Evolutionary conservation across 495 filamentous ascomycete species (phyloP).

Genomic region (Chaetomium cochliodes): DNA sequence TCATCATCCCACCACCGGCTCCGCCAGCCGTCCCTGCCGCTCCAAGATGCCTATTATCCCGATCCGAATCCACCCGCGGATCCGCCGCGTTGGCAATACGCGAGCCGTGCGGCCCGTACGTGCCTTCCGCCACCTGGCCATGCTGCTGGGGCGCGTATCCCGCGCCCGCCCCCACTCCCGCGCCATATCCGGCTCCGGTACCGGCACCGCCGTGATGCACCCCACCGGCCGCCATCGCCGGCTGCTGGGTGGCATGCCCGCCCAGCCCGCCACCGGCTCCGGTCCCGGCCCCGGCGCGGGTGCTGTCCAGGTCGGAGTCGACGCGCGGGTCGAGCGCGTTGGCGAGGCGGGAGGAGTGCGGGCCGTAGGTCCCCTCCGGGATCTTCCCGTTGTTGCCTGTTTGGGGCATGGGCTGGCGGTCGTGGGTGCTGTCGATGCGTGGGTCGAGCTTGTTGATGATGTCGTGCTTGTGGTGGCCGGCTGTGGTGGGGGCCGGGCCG

Average conservation of each 20-base stretch:
- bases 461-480: slow-evolving; percentile 56
- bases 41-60: slow-evolving; percentile 22
- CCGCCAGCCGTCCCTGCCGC: background rate
- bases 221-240: slow-evolving; percentile 30
- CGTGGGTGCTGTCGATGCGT: slow-evolving; percentile 53
- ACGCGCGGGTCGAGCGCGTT: slow-evolving; percentile 37
- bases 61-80: slow-evolving; percentile 40
- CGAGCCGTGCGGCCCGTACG: slow-evolving; percentile 39
- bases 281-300: slow-evolving; percentile 2
- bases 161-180: too few species aligned
- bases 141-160: background rate
- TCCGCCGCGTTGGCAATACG: slow-evolving; percentile 47
- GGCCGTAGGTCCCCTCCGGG: slow-evolving; percentile 44
- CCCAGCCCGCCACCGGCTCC: slow-evolving; percentile 6
- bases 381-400: slow-evolving; percentile 14
- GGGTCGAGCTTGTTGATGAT: slow-evolving; percentile 68
- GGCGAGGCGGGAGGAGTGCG: slow-evolving; percentile 42
- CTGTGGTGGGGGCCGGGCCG: slow-evolving; percentile 34
- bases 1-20: background rate
- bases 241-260: slow-evolving; percentile 12
- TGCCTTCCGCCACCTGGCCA: slow-evolving; percentile 34
- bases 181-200: too few species aligned
- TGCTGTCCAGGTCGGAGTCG: slow-evolving; percentile 24
- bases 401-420: slow-evolving; percentile 35
- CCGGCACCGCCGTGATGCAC: too few species aligned